Evolutionary conservation across 805 yeast species (phyloP), one percentile per base, ranked within the genome.

Genomic region (Spathaspora girioi): DNA sequence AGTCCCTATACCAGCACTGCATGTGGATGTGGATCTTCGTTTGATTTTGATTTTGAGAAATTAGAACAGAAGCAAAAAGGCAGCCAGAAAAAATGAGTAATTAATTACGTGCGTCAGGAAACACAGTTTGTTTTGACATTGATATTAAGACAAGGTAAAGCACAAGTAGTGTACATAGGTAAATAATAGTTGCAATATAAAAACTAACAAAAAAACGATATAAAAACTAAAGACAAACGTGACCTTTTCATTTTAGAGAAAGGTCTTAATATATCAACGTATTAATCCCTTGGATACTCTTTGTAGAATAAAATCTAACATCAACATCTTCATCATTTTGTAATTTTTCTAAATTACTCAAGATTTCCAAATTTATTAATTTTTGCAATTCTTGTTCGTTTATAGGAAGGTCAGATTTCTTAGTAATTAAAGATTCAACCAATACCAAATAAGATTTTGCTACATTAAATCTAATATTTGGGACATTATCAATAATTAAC

Each of bases 401-500:
- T 48, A 48, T 32, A 19, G 45, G 43, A 29, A 49, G 45, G 8
- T 51, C 53, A 46, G 59, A 46, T 27, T 56, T 54, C 41, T 51
- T 48, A 27, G 61, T 58, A 46, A 58, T 49, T 52, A 88, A 70
- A 14, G 83, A 75, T 61, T 82, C 80, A 6, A 83, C 83, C 32
- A 87, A 75, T 23, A 77, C 72, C 42, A 81, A 78, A 63, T 87
- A 83, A 14, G 96, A 81, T 69, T 90, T 91, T 26, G 99, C 97
- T 55, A 88, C 91, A 70, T 92, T 94, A 75, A 94, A 94, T 64
- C 97, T 81, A 56, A 94, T 92, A 68, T 94, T 94, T 60, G 99
- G 97, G 51, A 94, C 97, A 7, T 83, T 79, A 70, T 94, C 99
- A 38, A 75, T 76, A 40, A 84, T 77, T 60, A 93, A 76, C 46